Base-by-base conservation (phyloP, 2,329 filamentous ascomycete species). In the Seiridium cupressi region DNA sequence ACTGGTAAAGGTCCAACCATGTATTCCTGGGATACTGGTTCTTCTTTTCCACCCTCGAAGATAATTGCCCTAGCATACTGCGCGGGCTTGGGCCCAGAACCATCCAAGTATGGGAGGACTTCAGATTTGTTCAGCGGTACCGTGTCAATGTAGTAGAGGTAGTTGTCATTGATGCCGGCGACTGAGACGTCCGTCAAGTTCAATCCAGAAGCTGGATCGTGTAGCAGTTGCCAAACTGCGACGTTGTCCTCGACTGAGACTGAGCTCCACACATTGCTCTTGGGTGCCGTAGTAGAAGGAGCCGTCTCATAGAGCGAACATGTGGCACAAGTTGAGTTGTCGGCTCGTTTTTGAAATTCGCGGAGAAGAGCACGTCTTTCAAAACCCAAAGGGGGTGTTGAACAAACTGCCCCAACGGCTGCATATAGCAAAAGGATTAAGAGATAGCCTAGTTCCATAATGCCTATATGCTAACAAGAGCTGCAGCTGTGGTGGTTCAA, bases 1-100 rank as follows among this genome's bases (percentile, higher is more conserved):
- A 81, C 71, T 2, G 81, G 81, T 3, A 83, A 72, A 2, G 81
- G 80, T 0, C 81, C 80, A 35, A 83, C 74, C 72, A 80, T 79
- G 63, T 78, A 81, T 62, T 83, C 79, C 59, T 80, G 76, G 4
- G 76, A 77, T 35, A 77, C 73, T 1, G 79, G 79, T 10, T 75
- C 72, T 3, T 65, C 62, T 51, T 75, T 77, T 0, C 75, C 77
- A 9, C 77, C 76, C 60, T 79, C 73, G 47, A 79, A 78, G 46
- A 83, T 74, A 56, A 81, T 76, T 1, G 74, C 79, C 31, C 79
- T 71, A 35, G 81, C 81, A 67, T 78, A 83, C 11, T 76, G 73
- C 9, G 69, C 59, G 1, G 80, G 79, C 4, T 65, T 60, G 8
- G 61, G 47, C 1, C 64, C 74, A 31, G 71, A 65, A 13, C 72